phyloP scores from a whole-genome alignment of 208 protist species.

The Wallacemonas sp. region DNA sequence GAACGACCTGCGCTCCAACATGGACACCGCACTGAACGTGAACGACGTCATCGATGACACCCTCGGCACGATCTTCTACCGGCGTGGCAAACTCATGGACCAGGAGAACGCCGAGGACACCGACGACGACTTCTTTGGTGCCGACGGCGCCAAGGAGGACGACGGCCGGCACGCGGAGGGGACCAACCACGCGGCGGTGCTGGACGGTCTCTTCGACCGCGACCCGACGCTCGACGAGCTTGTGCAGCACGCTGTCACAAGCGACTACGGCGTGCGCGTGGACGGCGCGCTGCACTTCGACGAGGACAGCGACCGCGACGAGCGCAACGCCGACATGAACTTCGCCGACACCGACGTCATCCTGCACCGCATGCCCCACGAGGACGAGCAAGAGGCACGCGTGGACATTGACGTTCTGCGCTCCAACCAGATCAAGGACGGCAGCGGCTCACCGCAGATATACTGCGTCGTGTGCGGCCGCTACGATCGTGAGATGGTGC shows the following conservation, averaged over 20 bases:
- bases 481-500: conserved; percentile 79
- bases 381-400: conserved; percentile 44
- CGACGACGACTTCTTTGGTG: conserved; percentile 21
- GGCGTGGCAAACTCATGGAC: conserved; percentile 75
- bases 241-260: conserved; percentile 66
- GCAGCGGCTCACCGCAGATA: conserved; percentile 45
- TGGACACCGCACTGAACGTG: conserved; percentile 73
- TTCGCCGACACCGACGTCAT: conserved; percentile 79
- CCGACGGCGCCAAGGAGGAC: conserved; percentile 19
- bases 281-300: conserved; percentile 76
- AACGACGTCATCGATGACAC: conserved; percentile 85
- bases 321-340: conserved; percentile 66
- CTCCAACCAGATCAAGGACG: conserved; percentile 41
- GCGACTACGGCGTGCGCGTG: conserved; percentile 65
- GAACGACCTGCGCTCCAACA: conserved; percentile 60
- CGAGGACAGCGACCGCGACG: conserved; percentile 75
- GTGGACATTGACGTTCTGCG: conserved; percentile 72
- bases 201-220: conserved; percentile 32
- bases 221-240: conserved; percentile 79
- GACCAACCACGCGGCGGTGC: background rate
- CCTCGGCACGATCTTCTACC: conserved; percentile 83
- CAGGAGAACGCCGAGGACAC: conserved; percentile 60
- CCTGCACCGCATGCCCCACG: conserved; percentile 44
- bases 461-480: conserved; percentile 86
- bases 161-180: background rate